These are phyloP conservation scores for Cercospora nicotianae DNA, from an alignment of 2,329 filamentous ascomycete genomes.

Conservation along the genomic window DNA sequence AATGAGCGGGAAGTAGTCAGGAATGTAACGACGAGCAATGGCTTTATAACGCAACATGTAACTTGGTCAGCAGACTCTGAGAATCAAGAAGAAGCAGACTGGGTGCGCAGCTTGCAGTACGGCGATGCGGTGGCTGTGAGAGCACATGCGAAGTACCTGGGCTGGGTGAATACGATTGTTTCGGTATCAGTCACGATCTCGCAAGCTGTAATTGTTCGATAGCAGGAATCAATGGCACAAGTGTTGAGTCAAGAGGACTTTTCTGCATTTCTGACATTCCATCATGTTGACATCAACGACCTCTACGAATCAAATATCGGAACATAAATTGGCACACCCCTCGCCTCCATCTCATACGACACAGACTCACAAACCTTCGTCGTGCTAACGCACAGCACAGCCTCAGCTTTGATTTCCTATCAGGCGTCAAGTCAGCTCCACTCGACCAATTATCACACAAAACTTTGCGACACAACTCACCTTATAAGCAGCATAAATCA, in stretches of 20 bases:
- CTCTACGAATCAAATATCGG: background rate
- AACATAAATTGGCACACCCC: background rate
- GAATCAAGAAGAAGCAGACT: background rate
- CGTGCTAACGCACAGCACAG: constrained; percentile 70
- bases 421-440: background rate
- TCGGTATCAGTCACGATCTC: background rate
- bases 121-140: background rate
- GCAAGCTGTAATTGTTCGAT: background rate
- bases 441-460: too few relatives aligned
- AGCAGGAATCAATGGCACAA: background rate
- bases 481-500: constrained; percentile 53
- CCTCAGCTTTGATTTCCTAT: constrained; percentile 53
- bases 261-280: too few relatives aligned
- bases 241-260: too few relatives aligned
- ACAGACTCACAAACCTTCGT: background rate
- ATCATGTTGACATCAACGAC: background rate
- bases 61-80: background rate
- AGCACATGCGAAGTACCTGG: background rate
- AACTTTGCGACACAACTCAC: constrained; percentile 41
- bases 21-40: background rate
- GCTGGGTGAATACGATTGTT: background rate
- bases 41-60: background rate
- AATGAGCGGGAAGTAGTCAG: background rate
- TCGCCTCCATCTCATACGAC: background rate
- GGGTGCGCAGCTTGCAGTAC: background rate